Evolutionary conservation across 495 filamentous ascomycete genomes (phyloP), one percentile per base, ranked within the genome.

Genomic region (Tuber calosporum): DNA sequence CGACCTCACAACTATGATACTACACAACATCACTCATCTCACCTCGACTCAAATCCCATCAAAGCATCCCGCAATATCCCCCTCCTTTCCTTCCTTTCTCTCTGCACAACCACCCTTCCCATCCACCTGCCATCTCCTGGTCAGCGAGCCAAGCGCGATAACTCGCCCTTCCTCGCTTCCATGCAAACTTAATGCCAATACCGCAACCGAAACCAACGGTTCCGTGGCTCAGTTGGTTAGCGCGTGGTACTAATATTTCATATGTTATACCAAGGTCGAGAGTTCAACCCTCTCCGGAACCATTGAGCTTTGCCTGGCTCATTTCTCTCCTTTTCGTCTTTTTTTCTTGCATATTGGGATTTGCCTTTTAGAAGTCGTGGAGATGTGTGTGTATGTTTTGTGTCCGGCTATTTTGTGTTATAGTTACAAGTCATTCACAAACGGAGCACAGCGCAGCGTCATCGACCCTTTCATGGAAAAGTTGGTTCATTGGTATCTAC

Each of bases 191-290:
- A 38, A 69, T 0, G 11, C 30, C 48, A 4, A 30, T 74, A 68
- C 70, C 9, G 19, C 36, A 66, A 74, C 71, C 19, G 43, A 43
- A 73, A 41, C 71, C 69, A 66, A 11, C 66, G 71, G 71, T 74
- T 75, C 73, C 71, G 74, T 75, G 73, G 73, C 73, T 75, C 73
- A 74, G 71, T 75, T 75, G 73, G 71, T 75, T 75, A 74, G 73
- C 70, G 73, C 73, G 73, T 73, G 73, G 73, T 73, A 71, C 73
- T 75, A 75, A 75, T 75, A 75, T 75, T 58, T 38, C 30, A 34
- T n/a, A 45, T 73, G 53, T 73, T 69, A 73, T 67, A 42, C 42
- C 67, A 73, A 69, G 72, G 72, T 69, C 67, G 42, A 40, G 72
- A 39, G 72, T 73, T 73, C 42, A 42, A 69, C 72, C 67, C 72